phyloP scores from a whole-genome alignment of 1,284 basidiomycete genomes.

The Salmacisia buchloeana region DNA sequence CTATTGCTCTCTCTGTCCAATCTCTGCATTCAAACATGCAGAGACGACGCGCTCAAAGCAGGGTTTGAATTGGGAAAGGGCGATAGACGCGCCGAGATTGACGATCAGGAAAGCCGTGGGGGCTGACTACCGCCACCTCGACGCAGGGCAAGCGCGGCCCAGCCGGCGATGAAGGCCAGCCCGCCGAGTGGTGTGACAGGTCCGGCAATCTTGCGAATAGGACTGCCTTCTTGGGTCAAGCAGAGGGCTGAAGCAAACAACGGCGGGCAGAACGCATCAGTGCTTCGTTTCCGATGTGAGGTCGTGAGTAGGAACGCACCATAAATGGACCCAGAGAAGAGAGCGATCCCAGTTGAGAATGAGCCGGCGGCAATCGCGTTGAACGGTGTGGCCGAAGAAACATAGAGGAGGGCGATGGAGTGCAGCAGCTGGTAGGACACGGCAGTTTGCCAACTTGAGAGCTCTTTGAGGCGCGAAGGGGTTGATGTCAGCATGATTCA shows the following conservation, averaged over 20 bases:
- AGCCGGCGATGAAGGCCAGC: slow-evolving; percentile 41
- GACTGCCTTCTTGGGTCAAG: slow-evolving; percentile 32
- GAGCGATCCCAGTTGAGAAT: slow-evolving; percentile 41
- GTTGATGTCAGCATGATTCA: background rate
- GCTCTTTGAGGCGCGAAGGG: slow-evolving; percentile 18
- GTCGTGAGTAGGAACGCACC: slow-evolving; percentile 7
- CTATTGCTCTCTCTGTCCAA: no score
- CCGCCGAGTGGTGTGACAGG: slow-evolving; percentile 44
- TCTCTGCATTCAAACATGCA: no score
- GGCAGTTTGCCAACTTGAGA: slow-evolving; percentile 41
- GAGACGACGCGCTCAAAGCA: no score
- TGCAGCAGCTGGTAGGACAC: slow-evolving; percentile 46
- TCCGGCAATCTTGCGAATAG: slow-evolving; percentile 38
- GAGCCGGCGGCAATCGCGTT: slow-evolving; percentile 31
- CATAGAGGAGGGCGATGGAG: slow-evolving; percentile 39
- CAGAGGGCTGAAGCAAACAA: slow-evolving; percentile 18
- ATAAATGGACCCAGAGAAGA: slow-evolving; percentile 46
- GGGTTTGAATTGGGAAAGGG: no score
- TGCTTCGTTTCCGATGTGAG: background rate
- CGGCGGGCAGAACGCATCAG: background rate
- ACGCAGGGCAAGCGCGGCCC: slow-evolving; percentile 32
- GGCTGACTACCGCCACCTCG: background rate
- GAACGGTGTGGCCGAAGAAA: slow-evolving; percentile 21
- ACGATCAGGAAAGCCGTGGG: no score
- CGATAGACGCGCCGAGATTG: no score